Percentiles rank a stretch among this genome's conserved stretches.
These are phyloP conservation scores for Pterulicium gracile DNA, from an alignment of 1,284 basidiomycete genomes.

Conservation along the genomic window DNA sequence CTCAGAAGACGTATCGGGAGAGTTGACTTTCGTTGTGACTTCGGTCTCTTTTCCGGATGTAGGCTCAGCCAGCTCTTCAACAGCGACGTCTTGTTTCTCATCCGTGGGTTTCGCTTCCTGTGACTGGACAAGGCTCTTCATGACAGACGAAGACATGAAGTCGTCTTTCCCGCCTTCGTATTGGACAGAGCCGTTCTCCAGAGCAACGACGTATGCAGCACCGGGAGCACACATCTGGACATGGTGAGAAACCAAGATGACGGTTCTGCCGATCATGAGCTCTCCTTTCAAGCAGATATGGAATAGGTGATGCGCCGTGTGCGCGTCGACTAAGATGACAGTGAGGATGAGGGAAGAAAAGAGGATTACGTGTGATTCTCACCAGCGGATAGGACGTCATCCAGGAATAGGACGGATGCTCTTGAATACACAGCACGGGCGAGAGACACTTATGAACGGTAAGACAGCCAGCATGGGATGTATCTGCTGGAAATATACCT, in stretches of 20 bases:
- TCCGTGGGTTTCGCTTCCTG: slow-evolving; percentile 34
- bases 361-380: slow-evolving; percentile 13
- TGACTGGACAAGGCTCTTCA: slow-evolving; percentile 59
- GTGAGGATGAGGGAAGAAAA: slow-evolving; percentile 2
- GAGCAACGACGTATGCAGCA: slow-evolving; percentile 64
- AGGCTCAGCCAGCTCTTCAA: slow-evolving; percentile 19
- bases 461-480: neutral
- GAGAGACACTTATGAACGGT: slow-evolving; percentile 51
- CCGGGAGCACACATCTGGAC: slow-evolving; percentile 69
- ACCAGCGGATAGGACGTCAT: slow-evolving; percentile 79
- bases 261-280: slow-evolving; percentile 69
- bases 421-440: slow-evolving; percentile 92
- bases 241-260: slow-evolving; percentile 86
- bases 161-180: slow-evolving; percentile 60
- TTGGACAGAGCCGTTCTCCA: slow-evolving; percentile 79
- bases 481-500: slow-evolving; percentile 38
- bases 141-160: slow-evolving; percentile 59
- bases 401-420: slow-evolving; percentile 76
- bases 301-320: slow-evolving; percentile 81
- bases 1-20: slow-evolving; percentile 29
- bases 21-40: slow-evolving; percentile 37
- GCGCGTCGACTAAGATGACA: slow-evolving; percentile 57
- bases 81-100: slow-evolving; percentile 28
- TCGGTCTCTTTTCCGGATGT: slow-evolving; percentile 15
- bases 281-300: slow-evolving; percentile 77